Evolutionary conservation across 2,329 filamentous ascomycete genomes (phyloP).

Genomic region (Fusarium fracticaudum): DNA sequence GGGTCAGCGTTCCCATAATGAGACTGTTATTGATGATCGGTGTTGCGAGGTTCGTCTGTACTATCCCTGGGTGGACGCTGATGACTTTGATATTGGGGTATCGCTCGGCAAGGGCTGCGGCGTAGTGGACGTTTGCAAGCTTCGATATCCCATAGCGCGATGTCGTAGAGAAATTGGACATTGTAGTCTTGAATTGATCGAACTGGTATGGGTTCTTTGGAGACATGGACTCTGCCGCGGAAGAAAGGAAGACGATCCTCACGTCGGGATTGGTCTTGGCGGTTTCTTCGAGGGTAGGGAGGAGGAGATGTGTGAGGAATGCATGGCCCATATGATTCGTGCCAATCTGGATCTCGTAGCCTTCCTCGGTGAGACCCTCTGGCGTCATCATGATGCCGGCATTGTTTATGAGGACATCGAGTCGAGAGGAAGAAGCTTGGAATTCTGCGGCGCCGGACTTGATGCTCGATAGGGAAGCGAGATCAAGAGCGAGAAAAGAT

Average conservation of each 20-base stretch:
- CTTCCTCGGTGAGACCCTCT: neutral
- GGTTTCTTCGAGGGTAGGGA: neutral
- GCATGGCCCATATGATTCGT: slow-evolving; percentile 6
- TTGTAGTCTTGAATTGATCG: slow-evolving; percentile 1
- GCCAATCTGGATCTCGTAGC: slow-evolving; percentile 6
- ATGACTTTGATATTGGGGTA: neutral
- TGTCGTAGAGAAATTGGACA: neutral
- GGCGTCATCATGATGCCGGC: slow-evolving; percentile 12
- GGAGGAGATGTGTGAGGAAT: neutral
- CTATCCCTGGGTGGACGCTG: neutral
- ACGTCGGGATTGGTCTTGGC: slow-evolving; percentile 1
- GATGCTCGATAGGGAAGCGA: neutral
- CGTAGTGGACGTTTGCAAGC: slow-evolving; percentile 10
- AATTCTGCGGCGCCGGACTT: neutral
- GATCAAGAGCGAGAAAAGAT: neutral
- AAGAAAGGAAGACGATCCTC: neutral
- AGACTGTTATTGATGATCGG: neutral
- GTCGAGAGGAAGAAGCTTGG: neutral
- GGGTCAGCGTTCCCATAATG: neutral
- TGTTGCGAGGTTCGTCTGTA: neutral
- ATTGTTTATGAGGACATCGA: neutral
- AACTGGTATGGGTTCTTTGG: slow-evolving; percentile 5
- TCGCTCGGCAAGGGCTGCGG: neutral
- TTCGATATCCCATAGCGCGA: neutral
- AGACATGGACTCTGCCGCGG: neutral